phyloP scores from a whole-genome alignment of 129 eudicot species.

The Saussurea involucrata region DNA sequence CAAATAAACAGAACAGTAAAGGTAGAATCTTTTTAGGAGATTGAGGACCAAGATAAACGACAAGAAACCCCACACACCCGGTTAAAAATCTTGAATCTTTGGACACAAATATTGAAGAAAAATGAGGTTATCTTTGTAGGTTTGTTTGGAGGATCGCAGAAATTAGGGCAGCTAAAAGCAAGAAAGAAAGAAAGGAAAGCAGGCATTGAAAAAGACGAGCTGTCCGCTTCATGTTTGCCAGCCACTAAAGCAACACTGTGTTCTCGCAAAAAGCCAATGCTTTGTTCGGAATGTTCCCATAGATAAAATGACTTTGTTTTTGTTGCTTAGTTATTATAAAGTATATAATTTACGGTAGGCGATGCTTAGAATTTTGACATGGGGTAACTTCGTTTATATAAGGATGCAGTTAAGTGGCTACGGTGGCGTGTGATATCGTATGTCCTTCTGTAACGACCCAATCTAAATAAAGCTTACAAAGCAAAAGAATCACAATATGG shows the following conservation, averaged over 20 bases:
- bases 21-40: conserved; percentile 18
- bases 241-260: conserved; percentile 80
- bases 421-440: no score
- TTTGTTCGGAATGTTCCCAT: conserved; percentile 46
- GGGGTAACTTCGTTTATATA: no score
- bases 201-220: conserved; percentile 50
- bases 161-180: conserved; percentile 20
- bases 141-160: conserved; percentile 21
- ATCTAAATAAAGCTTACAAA: no score
- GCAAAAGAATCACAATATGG: no score
- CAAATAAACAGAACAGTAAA: conserved; percentile 25
- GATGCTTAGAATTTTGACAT: no score
- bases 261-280: conserved; percentile 55
- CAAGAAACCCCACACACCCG: conserved; percentile 10
- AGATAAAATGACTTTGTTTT: background rate
- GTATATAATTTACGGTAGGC: no score
- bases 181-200: background rate
- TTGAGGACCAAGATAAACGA: conserved; percentile 1
- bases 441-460: no score
- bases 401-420: no score
- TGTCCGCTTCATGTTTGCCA: conserved; percentile 57
- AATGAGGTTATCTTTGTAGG: background rate
- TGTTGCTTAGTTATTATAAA: no score
- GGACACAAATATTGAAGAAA: background rate
- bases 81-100: conserved; percentile 2